A percentile compares a stretch with the other conserved stretches of the same genome.
These are phyloP conservation scores for Malassezia japonica DNA, from an alignment of 1,284 basidiomycete species.

Conservation along the genomic window DNA sequence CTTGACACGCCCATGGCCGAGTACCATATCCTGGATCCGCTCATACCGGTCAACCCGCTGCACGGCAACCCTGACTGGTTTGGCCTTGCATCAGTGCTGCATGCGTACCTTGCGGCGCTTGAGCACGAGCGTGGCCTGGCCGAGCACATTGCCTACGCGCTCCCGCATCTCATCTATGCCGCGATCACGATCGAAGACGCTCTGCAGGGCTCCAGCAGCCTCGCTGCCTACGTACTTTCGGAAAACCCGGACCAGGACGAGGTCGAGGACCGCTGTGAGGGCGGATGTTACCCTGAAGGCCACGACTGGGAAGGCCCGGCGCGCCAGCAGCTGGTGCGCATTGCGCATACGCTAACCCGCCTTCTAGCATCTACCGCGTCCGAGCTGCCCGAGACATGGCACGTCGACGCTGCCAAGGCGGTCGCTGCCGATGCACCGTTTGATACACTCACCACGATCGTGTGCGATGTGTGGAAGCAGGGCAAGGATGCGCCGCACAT, in stretches of 20 bases:
- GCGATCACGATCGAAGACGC: conserved; percentile 49
- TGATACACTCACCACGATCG: neutral
- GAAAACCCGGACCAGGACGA: neutral
- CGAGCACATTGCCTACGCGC: conserved; percentile 47
- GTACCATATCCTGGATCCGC: conserved; percentile 25
- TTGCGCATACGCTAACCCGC: conserved; percentile 7
- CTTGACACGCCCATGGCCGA: neutral
- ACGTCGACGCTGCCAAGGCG: neutral
- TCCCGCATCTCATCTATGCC: conserved; percentile 48
- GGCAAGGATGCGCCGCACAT: neutral
- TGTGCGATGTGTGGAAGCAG: neutral
- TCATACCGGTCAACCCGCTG: conserved; percentile 49
- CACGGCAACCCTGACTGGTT: conserved; percentile 21
- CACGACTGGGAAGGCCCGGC: neutral
- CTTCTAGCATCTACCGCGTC: neutral
- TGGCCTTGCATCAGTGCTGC: conserved; percentile 59
- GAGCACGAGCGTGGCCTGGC: conserved; percentile 59
- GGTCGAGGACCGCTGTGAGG: neutral
- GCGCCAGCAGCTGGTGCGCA: conserved; percentile 3
- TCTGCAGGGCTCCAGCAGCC: conserved; percentile 36
- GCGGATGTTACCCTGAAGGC: neutral
- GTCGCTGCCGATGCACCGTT: neutral
- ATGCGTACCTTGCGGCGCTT: conserved; percentile 58
- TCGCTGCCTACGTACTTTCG: neutral
- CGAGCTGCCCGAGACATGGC: conserved; percentile 7